Evolutionary conservation across 1,284 basidiomycete genomes (phyloP).

Genomic region (Papiliotrema nemorosa): DNA sequence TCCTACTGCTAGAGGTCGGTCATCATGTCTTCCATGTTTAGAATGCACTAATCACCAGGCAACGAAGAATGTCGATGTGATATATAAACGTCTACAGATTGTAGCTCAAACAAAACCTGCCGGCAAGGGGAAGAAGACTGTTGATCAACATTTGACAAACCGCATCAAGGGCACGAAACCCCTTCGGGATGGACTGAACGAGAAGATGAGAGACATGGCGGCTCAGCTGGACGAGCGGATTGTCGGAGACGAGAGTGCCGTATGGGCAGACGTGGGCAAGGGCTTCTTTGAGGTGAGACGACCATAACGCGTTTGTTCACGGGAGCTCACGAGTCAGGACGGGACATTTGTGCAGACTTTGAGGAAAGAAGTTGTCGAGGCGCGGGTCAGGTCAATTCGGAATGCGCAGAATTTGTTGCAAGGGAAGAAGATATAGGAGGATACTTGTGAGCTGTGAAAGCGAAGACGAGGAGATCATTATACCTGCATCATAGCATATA

Average conservation of each 20-base stretch:
- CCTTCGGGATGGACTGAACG: conserved; percentile 8
- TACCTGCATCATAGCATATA: not conserved
- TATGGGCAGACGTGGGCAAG: conserved; percentile 2
- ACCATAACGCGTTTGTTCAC: not conserved
- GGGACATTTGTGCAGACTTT: conserved; percentile 3
- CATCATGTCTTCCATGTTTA: not conserved
- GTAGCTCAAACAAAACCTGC: conserved; percentile 2
- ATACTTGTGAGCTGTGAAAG: too few relatives aligned
- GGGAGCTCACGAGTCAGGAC: conserved; percentile 4
- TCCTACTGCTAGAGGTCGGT: conserved; percentile 11
- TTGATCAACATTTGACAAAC: conserved; percentile 6
- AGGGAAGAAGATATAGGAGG: too few relatives aligned
- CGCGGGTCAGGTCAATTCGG: conserved; percentile 5
- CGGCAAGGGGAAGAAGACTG: conserved; percentile 11
- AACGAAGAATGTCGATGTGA: conserved; percentile 5
- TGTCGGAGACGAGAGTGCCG: conserved; percentile 9
- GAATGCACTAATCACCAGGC: not conserved
- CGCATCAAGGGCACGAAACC: conserved; percentile 8
- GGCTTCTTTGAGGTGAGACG: conserved; percentile 10
- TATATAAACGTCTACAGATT: conserved; percentile 1
- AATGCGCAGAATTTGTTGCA: conserved; percentile 5
- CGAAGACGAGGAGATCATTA: not conserved
- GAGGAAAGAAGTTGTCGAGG: conserved; percentile 6
- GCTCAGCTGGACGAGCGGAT: conserved; percentile 7
- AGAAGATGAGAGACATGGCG: conserved; percentile 8